A percentile compares a stretch with the other conserved stretches of the same genome.
phyloP scores from a whole-genome alignment of 2,329 filamentous ascomycete genomes.

The Fusarium sp. region DNA sequence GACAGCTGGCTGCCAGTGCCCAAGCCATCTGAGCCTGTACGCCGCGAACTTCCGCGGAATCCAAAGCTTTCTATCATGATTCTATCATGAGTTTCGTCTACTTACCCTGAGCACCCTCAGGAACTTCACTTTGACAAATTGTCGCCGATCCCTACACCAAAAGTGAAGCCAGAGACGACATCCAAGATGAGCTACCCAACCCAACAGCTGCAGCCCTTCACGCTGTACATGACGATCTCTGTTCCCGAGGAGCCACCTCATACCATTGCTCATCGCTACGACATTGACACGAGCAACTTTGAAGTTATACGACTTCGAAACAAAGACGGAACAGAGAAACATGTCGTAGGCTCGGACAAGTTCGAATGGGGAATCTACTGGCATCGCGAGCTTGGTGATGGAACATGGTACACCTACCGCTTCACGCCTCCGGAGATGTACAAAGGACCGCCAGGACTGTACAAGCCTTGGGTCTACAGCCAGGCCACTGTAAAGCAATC shows the following conservation, averaged over 20 bases:
- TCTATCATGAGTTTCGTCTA: neutral
- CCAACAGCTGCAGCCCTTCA: slow-evolving; percentile 39
- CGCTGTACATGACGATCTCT: slow-evolving; percentile 46
- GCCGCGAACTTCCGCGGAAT: neutral
- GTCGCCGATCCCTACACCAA: neutral
- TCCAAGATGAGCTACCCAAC: slow-evolving; percentile 33
- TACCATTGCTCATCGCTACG: slow-evolving; percentile 21
- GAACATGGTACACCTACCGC: slow-evolving; percentile 47
- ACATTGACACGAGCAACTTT: slow-evolving; percentile 19
- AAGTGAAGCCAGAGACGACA: neutral
- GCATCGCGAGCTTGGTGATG: slow-evolving; percentile 45
- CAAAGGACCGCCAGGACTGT: slow-evolving; percentile 17
- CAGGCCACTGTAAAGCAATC: slow-evolving; percentile 41
- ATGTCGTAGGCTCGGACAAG: slow-evolving; percentile 44
- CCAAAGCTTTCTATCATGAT: neutral
- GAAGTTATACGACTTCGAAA: slow-evolving; percentile 16
- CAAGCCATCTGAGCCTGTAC: neutral
- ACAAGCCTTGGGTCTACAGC: slow-evolving; percentile 35
- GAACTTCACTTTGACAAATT: neutral
- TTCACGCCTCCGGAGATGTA: slow-evolving; percentile 2
- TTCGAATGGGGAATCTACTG: slow-evolving; percentile 56
- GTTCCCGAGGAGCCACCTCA: slow-evolving; percentile 26
- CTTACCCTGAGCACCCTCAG: neutral
- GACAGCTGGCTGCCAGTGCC: slow-evolving; percentile 9
- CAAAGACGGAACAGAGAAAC: slow-evolving; percentile 38